Evolutionary conservation across 805 yeast species (phyloP).

Genomic region (Kluyveromyces dobzhanskii): DNA sequence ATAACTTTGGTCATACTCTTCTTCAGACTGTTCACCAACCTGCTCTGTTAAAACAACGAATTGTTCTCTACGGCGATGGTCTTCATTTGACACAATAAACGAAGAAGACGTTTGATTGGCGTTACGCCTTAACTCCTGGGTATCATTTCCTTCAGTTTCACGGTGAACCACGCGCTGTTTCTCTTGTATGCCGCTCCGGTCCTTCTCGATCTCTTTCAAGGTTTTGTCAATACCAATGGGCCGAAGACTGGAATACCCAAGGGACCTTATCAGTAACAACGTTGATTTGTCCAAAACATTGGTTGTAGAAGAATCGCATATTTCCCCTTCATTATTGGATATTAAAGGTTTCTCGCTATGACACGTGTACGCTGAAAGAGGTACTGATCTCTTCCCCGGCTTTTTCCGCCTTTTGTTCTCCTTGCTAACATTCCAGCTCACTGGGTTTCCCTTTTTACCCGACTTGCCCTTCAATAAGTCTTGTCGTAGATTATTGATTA

Average conservation of each 20-base stretch:
- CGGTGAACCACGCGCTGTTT: no score
- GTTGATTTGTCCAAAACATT: constrained; percentile 1
- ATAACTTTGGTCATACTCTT: constrained; percentile 6
- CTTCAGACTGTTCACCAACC: constrained; percentile 1
- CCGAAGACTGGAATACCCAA: constrained; percentile 41
- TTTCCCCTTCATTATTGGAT: neutral
- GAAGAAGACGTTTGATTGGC: neutral
- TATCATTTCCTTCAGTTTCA: neutral
- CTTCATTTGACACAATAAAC: neutral
- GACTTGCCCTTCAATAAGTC: neutral
- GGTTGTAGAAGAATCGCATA: neutral
- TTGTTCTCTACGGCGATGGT: neutral
- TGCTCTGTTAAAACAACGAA: neutral
- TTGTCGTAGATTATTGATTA: neutral
- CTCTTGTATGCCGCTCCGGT: constrained; percentile 21
- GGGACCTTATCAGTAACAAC: constrained; percentile 28
- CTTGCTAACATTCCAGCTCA: neutral
- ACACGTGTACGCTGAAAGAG: constrained; percentile 20
- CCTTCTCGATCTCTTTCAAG: constrained; percentile 30
- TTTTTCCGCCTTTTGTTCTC: neutral
- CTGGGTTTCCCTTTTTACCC: neutral
- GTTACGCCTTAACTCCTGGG: neutral
- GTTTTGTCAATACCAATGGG: constrained; percentile 59
- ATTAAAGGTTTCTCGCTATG: constrained; percentile 13
- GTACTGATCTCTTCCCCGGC: neutral